These are phyloP conservation scores for Sporisorium exsertum DNA, from an alignment of 1,284 basidiomycete genomes.

Conservation along the genomic window DNA sequence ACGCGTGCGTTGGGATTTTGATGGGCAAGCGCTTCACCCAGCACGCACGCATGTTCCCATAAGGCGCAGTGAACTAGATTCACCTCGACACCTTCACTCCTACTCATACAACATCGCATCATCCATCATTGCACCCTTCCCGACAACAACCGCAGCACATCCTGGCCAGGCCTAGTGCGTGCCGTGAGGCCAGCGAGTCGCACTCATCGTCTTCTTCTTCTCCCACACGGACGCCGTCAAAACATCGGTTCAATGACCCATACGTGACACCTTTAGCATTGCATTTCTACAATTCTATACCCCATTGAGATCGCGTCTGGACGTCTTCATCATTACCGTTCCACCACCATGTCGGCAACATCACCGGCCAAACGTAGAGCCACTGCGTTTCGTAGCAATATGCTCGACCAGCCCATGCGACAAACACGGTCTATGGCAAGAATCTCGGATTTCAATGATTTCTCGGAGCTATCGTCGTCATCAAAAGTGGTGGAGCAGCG, in stretches of 20 bases:
- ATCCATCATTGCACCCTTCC: not conserved
- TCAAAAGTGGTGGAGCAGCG: constrained; percentile 4
- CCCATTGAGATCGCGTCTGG: not conserved
- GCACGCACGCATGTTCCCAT: not conserved
- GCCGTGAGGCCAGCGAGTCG: not conserved
- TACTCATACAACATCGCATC: not conserved
- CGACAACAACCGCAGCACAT: not conserved
- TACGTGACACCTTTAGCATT: not conserved
- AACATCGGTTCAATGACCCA: not conserved
- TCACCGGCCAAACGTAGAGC: constrained; percentile 47
- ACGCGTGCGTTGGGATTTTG: constrained; percentile 1
- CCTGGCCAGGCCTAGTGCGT: not conserved
- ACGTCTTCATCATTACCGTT: not conserved
- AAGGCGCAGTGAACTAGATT: not conserved
- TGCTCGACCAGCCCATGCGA: constrained; percentile 46
- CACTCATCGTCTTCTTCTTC: not conserved
- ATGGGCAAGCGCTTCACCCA: not conserved
- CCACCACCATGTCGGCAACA: constrained; percentile 30
- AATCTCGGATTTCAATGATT: constrained; percentile 26
- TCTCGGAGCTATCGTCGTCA: constrained; percentile 9
- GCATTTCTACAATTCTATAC: not conserved
- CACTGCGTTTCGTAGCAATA: constrained; percentile 11
- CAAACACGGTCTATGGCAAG: constrained; percentile 49
- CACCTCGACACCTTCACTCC: not conserved
- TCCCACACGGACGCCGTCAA: not conserved